Evolutionary conservation across 345 rosid species (phyloP), one percentile per base, ranked within the genome.

Genomic region (Moricandia moricandioides): DNA sequence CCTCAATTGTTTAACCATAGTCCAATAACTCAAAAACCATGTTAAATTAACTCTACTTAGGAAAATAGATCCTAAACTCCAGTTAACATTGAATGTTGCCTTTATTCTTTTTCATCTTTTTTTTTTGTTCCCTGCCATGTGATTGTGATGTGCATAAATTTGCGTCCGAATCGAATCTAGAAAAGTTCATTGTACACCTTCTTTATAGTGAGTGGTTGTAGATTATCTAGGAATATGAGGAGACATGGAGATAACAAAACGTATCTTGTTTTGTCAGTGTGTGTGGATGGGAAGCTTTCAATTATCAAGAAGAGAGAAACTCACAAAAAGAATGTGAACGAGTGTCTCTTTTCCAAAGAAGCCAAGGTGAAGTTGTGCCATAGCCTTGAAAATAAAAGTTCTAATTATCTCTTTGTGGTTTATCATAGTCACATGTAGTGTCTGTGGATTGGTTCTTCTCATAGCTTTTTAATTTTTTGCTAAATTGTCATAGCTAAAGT

Each of bases 371-470:
- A 43, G 4, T 4, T 43, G 14, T 43, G 6, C 49, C 49, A 43
- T 43, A 43, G 49, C 49, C 16, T 12, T 26, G 47, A 39, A 54
- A 43, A 4, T 43, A 43, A 43, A 37, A 43, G 12, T 14, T 11
- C 12, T 11, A 4, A 1, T 56, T 37, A 74, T 39, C 52, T 69
- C 16, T 70, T 60, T 54, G 65, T 62, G 79, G 70, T 29, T 54
- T 43, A 4, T 13, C 16, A 43, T 21, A 0, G 75, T 76, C 75
- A 76, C 80, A 70, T 76, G 80, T 63, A 6, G 52, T 70, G 80
- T 56, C 66, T 63, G 75, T 43, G 21, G 24, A 70, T 55, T 76
- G 65, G 65, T 33, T 62, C 60, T 54, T 62, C 30, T 62, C 8
- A 13, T 29, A 29, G n/a, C 30, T 27, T 27, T 27, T 27, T 27